These are phyloP conservation scores for Aeschynomene evenia DNA, from an alignment of 306 rosid species.

Conservation along the genomic window DNA sequence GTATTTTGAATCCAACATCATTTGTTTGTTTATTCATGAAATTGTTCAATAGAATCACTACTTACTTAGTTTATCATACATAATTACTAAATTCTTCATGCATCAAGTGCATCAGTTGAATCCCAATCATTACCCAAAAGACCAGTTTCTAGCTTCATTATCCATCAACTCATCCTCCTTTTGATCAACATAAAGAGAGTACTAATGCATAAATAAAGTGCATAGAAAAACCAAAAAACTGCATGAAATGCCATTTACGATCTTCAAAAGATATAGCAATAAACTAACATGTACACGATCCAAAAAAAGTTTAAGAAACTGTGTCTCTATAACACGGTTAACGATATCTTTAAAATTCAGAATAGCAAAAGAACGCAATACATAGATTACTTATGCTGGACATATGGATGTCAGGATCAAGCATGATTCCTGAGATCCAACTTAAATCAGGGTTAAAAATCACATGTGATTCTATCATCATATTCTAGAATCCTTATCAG, in stretches of 20 bases:
- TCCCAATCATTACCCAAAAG: neutral
- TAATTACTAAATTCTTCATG: neutral
- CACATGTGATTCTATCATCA: neutral
- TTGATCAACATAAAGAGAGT: neutral
- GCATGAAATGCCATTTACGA: neutral
- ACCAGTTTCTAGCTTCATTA: neutral
- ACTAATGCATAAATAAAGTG: neutral
- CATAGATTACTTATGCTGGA: neutral
- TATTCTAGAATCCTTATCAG: slow-evolving; percentile 29
- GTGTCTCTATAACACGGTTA: neutral
- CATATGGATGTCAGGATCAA: neutral
- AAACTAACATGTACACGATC: neutral
- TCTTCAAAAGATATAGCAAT: neutral
- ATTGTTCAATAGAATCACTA: neutral
- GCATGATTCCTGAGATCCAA: slow-evolving; percentile 13
- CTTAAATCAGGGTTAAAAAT: neutral
- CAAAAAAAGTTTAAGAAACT: neutral
- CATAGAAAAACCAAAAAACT: neutral
- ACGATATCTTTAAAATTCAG: neutral
- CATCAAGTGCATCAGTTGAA: neutral
- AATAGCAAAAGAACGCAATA: neutral
- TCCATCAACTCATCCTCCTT: neutral
- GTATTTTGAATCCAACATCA: neutral
- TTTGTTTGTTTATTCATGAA: neutral
- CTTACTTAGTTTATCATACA: neutral